Evolutionary conservation across 2,329 filamentous ascomycete species (phyloP).

Genomic region (Arthrobotrys megalospora): DNA sequence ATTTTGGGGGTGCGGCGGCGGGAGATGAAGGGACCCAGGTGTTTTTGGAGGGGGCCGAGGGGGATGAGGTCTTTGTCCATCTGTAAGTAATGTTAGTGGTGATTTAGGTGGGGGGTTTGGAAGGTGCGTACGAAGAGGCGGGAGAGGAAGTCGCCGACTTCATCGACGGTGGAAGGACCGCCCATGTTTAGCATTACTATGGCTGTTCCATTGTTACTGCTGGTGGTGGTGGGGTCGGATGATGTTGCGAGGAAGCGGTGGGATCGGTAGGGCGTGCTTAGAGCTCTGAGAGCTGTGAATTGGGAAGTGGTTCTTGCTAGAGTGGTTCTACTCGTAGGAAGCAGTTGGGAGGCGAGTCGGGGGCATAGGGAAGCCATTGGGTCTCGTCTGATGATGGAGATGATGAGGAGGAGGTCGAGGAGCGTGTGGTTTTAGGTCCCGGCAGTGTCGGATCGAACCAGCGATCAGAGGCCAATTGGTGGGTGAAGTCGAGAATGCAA

Average conservation of each 20-base stretch:
- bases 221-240: slow-evolving; percentile 2
- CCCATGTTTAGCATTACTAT: slow-evolving; percentile 99
- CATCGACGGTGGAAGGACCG: slow-evolving; percentile 86
- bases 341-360: slow-evolving; percentile 29
- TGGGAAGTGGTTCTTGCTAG: slow-evolving; percentile 20
- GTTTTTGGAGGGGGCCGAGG: slow-evolving; percentile 90
- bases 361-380: slow-evolving; percentile 43
- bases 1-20: slow-evolving; percentile 94
- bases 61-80: slow-evolving; percentile 95
- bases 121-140: slow-evolving; percentile 83
- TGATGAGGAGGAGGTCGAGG: background rate
- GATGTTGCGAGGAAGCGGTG: slow-evolving; percentile 41
- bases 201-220: slow-evolving; percentile 74
- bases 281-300: slow-evolving; percentile 26
- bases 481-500: background rate
- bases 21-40: slow-evolving; percentile 90
- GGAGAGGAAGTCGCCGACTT: slow-evolving; percentile 91
- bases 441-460: slow-evolving; percentile 20
- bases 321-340: slow-evolving; percentile 29
- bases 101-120: background rate
- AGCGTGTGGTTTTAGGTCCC: background rate
- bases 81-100: slow-evolving; percentile 69
- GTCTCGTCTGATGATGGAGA: background rate
- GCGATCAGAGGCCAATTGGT: slow-evolving; percentile 21
- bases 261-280: slow-evolving; percentile 15